Percentiles rank a stretch among this genome's conserved stretches.
These are phyloP conservation scores for Pythium periplocum DNA, from an alignment of 352 stramenopile genomes.

Conservation along the genomic window DNA sequence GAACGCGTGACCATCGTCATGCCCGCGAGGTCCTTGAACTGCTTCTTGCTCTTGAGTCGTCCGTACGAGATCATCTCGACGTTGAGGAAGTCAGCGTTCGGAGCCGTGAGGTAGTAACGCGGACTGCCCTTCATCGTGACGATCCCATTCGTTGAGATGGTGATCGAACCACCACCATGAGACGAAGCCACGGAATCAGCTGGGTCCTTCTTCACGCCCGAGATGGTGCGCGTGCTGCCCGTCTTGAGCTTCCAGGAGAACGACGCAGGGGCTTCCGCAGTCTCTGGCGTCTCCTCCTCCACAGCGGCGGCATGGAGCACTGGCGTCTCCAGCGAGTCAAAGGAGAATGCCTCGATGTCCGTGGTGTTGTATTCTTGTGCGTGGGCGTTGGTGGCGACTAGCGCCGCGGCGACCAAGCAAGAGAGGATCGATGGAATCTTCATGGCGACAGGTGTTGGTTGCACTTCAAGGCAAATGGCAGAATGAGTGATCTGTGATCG, in stretches of 20 bases:
- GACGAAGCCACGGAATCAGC: neutral
- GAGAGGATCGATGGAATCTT: no score
- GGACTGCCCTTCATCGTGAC: slow-evolving; percentile 6
- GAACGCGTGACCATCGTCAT: slow-evolving; percentile 9
- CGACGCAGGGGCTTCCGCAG: neutral
- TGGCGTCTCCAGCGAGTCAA: no score
- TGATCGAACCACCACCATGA: slow-evolving; percentile 2
- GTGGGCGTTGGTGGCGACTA: no score
- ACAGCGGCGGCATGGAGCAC: no score
- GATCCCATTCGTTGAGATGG: neutral
- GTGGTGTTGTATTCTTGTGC: no score
- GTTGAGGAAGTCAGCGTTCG: neutral
- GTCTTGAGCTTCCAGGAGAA: slow-evolving; percentile 1
- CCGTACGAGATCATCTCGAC: slow-evolving; percentile 7
- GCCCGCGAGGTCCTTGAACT: slow-evolving; percentile 6
- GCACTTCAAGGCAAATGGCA: no score
- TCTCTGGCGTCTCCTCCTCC: no score
- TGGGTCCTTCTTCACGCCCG: neutral
- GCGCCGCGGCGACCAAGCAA: no score
- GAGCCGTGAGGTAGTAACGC: slow-evolving; percentile 7
- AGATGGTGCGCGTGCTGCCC: neutral
- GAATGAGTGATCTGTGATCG: no score
- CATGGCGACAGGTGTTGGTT: no score
- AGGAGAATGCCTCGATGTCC: no score
- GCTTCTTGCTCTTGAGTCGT: neutral